Base-by-base conservation (phyloP, 2,329 filamentous ascomycete species). In the Cladosporium sp. region DNA sequence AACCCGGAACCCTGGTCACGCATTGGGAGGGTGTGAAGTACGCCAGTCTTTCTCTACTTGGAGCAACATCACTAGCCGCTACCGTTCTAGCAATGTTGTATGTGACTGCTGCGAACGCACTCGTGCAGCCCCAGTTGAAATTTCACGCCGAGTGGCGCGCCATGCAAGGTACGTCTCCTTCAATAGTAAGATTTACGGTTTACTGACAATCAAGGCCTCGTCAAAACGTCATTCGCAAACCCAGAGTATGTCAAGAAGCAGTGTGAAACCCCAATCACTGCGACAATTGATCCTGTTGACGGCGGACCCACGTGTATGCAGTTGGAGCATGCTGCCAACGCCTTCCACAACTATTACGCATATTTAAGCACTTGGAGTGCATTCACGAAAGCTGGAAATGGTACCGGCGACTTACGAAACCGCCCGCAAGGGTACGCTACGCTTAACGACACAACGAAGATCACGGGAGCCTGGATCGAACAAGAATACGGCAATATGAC, bases 41-140 rank as follows among this genome's bases (percentile, higher is more conserved):
- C 67, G 88, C 89, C 0, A 88, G 82, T 0, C 69, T 85, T 1
- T 89, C 88, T 0, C 69, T 91, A 0, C 78, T 93, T 1, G 91
- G 91, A 0, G 74, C 83, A 1, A 72, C 92, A 2, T 86, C 89
- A 0, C 75, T 94, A 16, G 79, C 86, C 1, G 88, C 89, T 2
- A 87, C 90, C 0, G 67, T 92, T 2, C 81, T 87, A 1, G 86
- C 88, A 0, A 87, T 89, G 71, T 82, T 94, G 7, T 95, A 93
- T 73, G 92, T 89, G 0, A 90, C 90, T 1, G 91, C 91, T 0
- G 89, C 90, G 0, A 89, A 92, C 68, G 88, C 90, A 10, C 80
- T 94, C 76, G 89, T 94, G 0, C 84, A 90, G 2, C 91, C 91
- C 0, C 89, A 91, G 71, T 81, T 94, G 8, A 87, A 84, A 63